Conservation (phyloP, 2,329 filamentous ascomycete genomes). For the Xylogone sp. region DNA sequence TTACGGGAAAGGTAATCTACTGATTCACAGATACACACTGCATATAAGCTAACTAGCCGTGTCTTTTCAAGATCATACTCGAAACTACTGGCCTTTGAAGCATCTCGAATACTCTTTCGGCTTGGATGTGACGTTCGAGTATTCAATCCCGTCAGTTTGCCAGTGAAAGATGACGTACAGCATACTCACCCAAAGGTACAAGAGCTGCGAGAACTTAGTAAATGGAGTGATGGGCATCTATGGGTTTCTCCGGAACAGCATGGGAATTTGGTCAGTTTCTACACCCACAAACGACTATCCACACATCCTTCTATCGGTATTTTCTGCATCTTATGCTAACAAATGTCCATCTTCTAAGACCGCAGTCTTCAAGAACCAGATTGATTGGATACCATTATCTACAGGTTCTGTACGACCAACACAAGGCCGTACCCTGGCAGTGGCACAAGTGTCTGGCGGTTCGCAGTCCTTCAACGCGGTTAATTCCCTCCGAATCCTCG, state of each 20-base stretch:
- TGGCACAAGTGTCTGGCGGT: conserved; percentile 61
- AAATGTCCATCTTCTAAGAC: conserved; percentile 36
- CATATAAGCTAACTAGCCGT: not conserved
- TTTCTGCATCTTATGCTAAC: conserved; percentile 6
- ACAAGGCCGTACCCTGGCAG: conserved; percentile 59
- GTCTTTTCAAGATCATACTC: conserved; percentile 49
- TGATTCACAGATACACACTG: not conserved
- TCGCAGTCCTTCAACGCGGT: conserved; percentile 66
- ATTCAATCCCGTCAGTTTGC: conserved; percentile 54
- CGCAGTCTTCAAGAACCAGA: conserved; percentile 66
- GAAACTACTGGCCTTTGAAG: conserved; percentile 55
- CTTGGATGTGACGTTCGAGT: conserved; percentile 65
- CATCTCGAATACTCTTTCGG: conserved; percentile 55
- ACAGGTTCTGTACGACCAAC: conserved; percentile 61
- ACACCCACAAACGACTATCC: conserved; percentile 14
- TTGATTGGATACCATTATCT: conserved; percentile 65
- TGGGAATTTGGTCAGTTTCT: conserved; percentile 48
- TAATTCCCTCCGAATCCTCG: conserved; percentile 60
- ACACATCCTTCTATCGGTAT: not conserved
- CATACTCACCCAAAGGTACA: conserved; percentile 56
- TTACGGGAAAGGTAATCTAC: conserved; percentile 36
- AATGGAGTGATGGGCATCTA: conserved; percentile 63
- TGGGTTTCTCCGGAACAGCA: conserved; percentile 67
- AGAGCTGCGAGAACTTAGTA: conserved; percentile 56
- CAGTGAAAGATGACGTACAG: conserved; percentile 60